Percentiles rank a stretch among this genome's conserved stretches.
phyloP scores from a whole-genome alignment of 176 grass and related monocot genomes.

The Musa acuminata region DNA sequence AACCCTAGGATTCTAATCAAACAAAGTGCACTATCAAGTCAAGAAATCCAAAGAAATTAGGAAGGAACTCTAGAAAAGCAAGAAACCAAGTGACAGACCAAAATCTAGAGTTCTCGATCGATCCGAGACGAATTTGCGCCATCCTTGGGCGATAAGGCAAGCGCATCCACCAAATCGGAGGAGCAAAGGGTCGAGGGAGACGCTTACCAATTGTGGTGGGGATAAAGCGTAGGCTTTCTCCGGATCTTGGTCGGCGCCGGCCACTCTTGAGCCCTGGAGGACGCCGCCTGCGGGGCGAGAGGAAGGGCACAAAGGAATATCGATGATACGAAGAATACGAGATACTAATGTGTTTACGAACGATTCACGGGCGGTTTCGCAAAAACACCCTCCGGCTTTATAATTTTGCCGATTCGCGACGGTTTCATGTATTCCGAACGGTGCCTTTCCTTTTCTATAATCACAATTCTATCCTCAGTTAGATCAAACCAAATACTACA shows the following conservation, averaged over 20 bases:
- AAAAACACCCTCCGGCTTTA: too few relatives aligned
- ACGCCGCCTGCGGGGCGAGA: background rate
- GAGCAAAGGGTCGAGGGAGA: background rate
- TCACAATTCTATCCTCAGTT: too few relatives aligned
- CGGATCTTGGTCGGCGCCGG: background rate
- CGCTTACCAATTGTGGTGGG: background rate
- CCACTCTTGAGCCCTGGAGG: background rate
- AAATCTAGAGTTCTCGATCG: background rate
- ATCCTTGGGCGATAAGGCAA: background rate
- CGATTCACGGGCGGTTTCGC: too few relatives aligned
- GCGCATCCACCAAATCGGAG: background rate
- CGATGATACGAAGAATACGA: background rate
- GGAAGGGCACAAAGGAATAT: background rate
- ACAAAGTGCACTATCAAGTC: background rate
- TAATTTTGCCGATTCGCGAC: too few relatives aligned
- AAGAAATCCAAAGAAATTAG: background rate
- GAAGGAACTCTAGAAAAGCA: background rate
- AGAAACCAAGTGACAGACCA: background rate
- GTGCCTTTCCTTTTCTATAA: too few relatives aligned
- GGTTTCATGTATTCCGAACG: too few relatives aligned
- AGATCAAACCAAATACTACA: too few relatives aligned
- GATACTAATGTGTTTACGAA: background rate
- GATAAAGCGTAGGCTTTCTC: background rate
- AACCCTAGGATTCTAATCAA: background rate
- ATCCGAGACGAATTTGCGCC: background rate